Percentiles rank a stretch among this genome's conserved stretches.
Evolutionary conservation across 2,329 filamentous ascomycete genomes (phyloP).

Genomic region (Aspergillus carbonarius): DNA sequence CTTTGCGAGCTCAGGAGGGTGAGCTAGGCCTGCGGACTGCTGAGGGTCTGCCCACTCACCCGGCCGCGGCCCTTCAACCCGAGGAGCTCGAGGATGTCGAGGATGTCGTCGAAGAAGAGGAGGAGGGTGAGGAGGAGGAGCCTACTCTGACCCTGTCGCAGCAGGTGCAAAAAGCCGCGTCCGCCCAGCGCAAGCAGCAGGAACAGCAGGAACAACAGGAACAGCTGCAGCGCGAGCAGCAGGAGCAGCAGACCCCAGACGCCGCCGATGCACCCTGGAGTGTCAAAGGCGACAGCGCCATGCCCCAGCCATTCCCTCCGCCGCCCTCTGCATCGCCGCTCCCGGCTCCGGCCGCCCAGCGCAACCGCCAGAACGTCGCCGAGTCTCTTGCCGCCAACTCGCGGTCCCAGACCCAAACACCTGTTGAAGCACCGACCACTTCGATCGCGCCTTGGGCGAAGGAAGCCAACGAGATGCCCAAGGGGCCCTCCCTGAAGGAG

Average conservation of each 20-base stretch:
- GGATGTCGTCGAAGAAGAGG: constrained; percentile 27
- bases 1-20: constrained; percentile 72
- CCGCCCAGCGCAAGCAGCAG: constrained; percentile 39
- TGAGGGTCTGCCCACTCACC: constrained; percentile 44
- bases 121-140: constrained; percentile 32
- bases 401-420: constrained; percentile 76
- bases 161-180: constrained; percentile 74
- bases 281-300: constrained; percentile 59
- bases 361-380: constrained; percentile 78
- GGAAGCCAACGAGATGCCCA: constrained; percentile 69
- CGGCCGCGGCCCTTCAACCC: constrained; percentile 31
- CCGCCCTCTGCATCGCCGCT: constrained; percentile 76
- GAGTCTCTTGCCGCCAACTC: constrained; percentile 66
- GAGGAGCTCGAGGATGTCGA: constrained; percentile 27
- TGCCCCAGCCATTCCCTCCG: constrained; percentile 69
- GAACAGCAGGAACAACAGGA: constrained; percentile 35
- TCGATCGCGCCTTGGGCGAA: constrained; percentile 95
- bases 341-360: constrained; percentile 84
- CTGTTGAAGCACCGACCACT: constrained; percentile 63
- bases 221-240: constrained; percentile 29
- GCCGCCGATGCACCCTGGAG: constrained; percentile 57
- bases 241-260: constrained; percentile 33
- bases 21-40: constrained; percentile 38
- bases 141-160: constrained; percentile 72
- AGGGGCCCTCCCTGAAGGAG: constrained; percentile 89